Base-by-base conservation (phyloP, 202 grass and related monocot species). In the Panicum hallii region DNA sequence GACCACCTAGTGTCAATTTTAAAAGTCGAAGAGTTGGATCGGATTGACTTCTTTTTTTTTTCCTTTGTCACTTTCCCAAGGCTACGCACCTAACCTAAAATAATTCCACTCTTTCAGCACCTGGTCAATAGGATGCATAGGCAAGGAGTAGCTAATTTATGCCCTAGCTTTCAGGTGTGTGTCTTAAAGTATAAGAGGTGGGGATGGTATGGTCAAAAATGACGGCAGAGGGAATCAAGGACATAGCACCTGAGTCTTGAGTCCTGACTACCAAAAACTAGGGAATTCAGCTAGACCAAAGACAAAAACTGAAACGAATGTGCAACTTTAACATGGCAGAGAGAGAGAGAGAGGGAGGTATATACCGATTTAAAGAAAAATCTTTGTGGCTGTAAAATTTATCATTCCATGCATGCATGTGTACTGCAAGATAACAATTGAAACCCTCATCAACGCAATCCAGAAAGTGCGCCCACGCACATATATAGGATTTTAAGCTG, bases 141-240 rank as follows among this genome's bases (percentile, higher is more conserved):
- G 23, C 44, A 65, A 17, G 16, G 72, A 68, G 11, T 38, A 54
- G 15, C 38, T 66, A 66, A 65, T 80, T 46, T 63, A 16, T 45
- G 15, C n/a, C 82, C 40, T 76, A 17, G 40, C 41, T 60, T 60
- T 61, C 52, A 78, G 11, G 72, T 13, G 44, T n/a, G 46, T 32
- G 49, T 30, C 26, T 73, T 38, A 22, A 62, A 49, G 6, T 48
- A 40, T 41, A 23, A 19, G 19, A 7, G 5, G 11, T 73, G 34
- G 10, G 4, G 3, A 50, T 73, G 28, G 42, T 50, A 54, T 82
- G 64, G 86, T 88, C 72, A 83, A 63, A 55, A 71, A 83, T 83
- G 54, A 71, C 86, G 72, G 86, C 86, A 78, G 72, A 63, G 34
- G 72, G 73, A 71, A 83, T 78, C 65, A 77, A 83, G 45, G 46